Base-by-base conservation (phyloP, 371 early-diverging fungal genomes). In the Rhizopus sp. region DNA sequence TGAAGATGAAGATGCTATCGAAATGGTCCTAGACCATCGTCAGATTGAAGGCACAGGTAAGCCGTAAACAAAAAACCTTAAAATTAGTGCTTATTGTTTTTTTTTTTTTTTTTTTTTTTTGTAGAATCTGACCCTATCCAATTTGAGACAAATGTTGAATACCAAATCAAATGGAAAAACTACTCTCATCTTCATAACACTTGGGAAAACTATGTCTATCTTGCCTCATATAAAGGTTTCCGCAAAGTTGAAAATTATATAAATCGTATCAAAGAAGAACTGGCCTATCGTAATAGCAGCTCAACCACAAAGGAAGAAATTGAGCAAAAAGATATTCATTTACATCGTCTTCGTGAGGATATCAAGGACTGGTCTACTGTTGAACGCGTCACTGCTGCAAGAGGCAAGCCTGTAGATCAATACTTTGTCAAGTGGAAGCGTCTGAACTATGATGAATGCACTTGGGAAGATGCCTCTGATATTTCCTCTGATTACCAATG, bases 381-480 rank as follows among this genome's bases (percentile, higher is more conserved):
- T 2, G 99, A 98, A 59, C 90, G 99, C 37, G 79, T 98, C 8
- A 87, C 95, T 38, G 88, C 88, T 1, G 75, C 74, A 12, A 80
- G 89, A 62, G 86, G 77, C 35, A 62, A 72, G 5, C 68, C 65
- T 35, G 66, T 68, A 8, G 71, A 71, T 35, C 93, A 96, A 78
- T 97, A 97, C 66, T 81, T 95, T 31, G 88, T 89, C 61, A 96
- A 96, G 69, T 98, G 98, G 96, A 85, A 86, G 59, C 84, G 90
- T 13, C 74, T 97, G 30, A 86, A 91, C 31, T 97, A 98, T 71
- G 78, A 85, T 59, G 87, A 93, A 40, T 88, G 91, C 58, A 95
- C 98, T 1, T 98, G 96, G 96, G 97, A 97, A 60, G 77, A 76
- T 0, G 84, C 84, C 54, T 84, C 89, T 52, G 45, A 72, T 40